These are phyloP conservation scores for Solanum hybrid DNA, from an alignment of 305 asterid species.

Conservation along the genomic window DNA sequence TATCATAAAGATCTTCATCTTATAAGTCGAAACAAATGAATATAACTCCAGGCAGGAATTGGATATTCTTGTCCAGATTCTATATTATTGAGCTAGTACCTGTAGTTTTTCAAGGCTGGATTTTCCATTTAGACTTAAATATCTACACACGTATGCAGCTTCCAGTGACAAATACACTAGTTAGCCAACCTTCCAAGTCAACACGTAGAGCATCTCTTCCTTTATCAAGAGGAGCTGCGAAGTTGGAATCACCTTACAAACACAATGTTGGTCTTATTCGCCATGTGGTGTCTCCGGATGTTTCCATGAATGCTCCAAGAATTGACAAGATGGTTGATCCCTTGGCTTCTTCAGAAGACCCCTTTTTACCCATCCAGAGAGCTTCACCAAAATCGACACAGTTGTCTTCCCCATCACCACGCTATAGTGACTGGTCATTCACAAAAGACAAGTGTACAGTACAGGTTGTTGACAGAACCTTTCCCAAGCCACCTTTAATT, in stretches of 20 bases:
- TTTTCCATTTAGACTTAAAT: background rate
- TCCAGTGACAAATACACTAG: conserved; percentile 71
- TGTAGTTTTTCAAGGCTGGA: background rate
- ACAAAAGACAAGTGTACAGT: conserved; percentile 77
- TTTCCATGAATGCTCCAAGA: conserved; percentile 88
- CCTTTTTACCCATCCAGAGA: conserved; percentile 24
- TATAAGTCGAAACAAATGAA: background rate
- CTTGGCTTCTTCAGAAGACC: conserved; percentile 43
- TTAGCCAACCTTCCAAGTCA: conserved; percentile 38
- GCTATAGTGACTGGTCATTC: conserved; percentile 35
- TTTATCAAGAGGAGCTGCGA: conserved; percentile 26
- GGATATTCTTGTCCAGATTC: background rate
- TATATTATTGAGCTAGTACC: background rate
- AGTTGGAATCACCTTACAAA: conserved; percentile 28
- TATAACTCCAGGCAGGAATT: background rate
- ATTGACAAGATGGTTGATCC: conserved; percentile 86
- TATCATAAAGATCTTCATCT: background rate
- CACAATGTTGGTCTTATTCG: conserved; percentile 28
- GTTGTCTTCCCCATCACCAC: conserved; percentile 52
- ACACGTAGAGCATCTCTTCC: conserved; percentile 79
- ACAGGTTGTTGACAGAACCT: conserved; percentile 35
- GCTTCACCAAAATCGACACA: conserved; percentile 46
- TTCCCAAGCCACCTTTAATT: conserved; percentile 15
- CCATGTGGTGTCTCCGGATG: conserved; percentile 48
- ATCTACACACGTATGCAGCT: conserved; percentile 40